Percentiles rank a stretch among this genome's conserved stretches.
Evolutionary conservation across 768 basidiomycete species (phyloP).

Genomic region (Phaffia tasmanica): DNA sequence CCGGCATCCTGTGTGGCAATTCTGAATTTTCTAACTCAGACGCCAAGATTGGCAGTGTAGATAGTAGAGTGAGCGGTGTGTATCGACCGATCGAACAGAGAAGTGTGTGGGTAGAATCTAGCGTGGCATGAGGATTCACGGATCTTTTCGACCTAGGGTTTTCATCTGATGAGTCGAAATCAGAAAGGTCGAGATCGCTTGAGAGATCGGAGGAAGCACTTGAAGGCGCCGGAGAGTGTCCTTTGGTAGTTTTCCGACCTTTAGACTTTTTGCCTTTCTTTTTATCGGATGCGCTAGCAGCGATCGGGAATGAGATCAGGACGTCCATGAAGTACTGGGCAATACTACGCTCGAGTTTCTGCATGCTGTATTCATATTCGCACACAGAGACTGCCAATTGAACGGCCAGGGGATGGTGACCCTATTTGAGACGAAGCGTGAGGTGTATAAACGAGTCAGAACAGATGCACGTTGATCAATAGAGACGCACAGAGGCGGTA

Average conservation of each 20-base stretch:
- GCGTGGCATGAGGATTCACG: neutral
- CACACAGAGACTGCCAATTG: slow-evolving; percentile 20
- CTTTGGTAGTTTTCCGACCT: neutral
- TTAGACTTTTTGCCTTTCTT: neutral
- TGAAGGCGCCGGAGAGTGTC: neutral
- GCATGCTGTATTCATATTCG: slow-evolving; percentile 20
- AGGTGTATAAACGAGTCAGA: neutral
- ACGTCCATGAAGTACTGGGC: slow-evolving; percentile 73
- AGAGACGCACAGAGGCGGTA: no score
- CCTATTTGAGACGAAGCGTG: neutral
- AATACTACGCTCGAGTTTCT: slow-evolving; percentile 24
- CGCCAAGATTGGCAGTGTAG: slow-evolving; percentile 18
- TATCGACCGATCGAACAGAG: slow-evolving; percentile 11
- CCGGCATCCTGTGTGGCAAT: slow-evolving; percentile 54
- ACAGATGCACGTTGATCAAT: no score
- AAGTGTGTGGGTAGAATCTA: slow-evolving; percentile 27
- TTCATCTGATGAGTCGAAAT: neutral
- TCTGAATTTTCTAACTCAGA: slow-evolving; percentile 21
- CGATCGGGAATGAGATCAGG: slow-evolving; percentile 45
- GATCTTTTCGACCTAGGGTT: neutral
- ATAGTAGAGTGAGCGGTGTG: slow-evolving; percentile 16
- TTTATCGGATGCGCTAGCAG: neutral
- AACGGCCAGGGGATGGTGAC: slow-evolving; percentile 10
- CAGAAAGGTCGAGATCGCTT: neutral
- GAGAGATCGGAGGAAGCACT: slow-evolving; percentile 1